Conservation (phyloP, 805 yeast species). For the Debaryomyces castellii region DNA sequence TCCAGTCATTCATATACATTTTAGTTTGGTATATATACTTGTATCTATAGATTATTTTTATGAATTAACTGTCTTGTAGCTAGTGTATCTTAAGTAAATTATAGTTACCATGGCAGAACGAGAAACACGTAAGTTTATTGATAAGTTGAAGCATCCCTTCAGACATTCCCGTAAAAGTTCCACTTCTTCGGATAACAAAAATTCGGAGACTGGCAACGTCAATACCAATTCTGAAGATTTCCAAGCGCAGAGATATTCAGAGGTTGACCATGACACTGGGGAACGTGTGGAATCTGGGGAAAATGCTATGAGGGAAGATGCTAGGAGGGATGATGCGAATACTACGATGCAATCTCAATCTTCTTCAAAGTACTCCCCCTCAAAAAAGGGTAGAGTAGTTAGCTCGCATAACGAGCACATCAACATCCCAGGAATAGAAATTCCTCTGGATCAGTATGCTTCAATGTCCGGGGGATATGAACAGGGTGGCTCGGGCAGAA, state of each 20-base stretch:
- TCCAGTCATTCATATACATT: not conserved
- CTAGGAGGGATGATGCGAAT: not conserved
- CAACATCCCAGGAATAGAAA: not conserved
- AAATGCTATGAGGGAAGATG: not conserved
- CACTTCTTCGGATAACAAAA: not conserved
- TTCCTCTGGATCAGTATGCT: not conserved
- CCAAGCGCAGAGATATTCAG: not conserved
- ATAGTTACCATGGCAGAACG: conserved; percentile 4
- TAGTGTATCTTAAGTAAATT: not conserved
- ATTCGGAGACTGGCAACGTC: not conserved
- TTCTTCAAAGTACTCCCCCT: not conserved
- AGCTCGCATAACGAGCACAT: not conserved
- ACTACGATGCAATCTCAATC: not conserved
- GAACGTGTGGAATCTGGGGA: not conserved
- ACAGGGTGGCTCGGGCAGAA: not conserved
- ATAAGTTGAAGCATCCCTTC: conserved; percentile 24
- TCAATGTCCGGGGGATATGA: not conserved
- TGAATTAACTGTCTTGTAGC: not conserved
- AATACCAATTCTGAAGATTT: not conserved
- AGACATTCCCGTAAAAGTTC: conserved; percentile 8
- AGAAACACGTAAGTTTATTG: conserved; percentile 17
- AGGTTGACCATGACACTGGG: not conserved
- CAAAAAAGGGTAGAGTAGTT: not conserved
- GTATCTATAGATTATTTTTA: not conserved
- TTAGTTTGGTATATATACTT: not conserved